phyloP scores from a whole-genome alignment of 768 basidiomycete genomes.

The Leccinum olivaceopallidum region DNA sequence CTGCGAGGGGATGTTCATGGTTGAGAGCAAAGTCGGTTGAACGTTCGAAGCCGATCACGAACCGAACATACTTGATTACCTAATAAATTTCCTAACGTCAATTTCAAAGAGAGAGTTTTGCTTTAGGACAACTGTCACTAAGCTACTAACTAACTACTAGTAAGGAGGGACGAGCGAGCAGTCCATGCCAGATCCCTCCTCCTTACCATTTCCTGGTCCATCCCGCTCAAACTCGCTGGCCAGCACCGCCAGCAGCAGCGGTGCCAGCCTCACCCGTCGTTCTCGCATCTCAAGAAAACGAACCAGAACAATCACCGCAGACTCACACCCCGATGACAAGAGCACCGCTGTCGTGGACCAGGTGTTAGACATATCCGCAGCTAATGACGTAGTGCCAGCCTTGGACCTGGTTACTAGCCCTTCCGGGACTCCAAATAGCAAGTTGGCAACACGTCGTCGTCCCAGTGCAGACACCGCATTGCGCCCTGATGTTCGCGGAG shows the following conservation, averaged over 20 bases:
- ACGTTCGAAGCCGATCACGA: conserved; percentile 20
- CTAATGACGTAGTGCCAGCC: conserved; percentile 18
- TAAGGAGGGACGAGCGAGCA: conserved; percentile 26
- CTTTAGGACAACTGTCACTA: conserved; percentile 10
- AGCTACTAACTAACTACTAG: background rate
- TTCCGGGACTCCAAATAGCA: conserved; percentile 12
- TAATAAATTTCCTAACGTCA: conserved; percentile 28
- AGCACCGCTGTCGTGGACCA: conserved; percentile 14
- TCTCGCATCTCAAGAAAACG: conserved; percentile 49
- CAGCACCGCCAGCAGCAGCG: conserved; percentile 48
- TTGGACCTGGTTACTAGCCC: conserved; percentile 8
- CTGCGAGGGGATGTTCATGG: conserved; percentile 4
- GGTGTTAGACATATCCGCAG: conserved; percentile 32
- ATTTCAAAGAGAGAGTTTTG: conserved; percentile 21
- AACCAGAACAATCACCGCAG: conserved; percentile 49
- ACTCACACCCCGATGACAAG: conserved; percentile 25
- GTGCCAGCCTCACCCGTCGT: conserved; percentile 51
- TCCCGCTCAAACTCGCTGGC: conserved; percentile 36
- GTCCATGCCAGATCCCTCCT: conserved; percentile 35
- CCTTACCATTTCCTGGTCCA: conserved; percentile 28
- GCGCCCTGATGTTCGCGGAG: conserved; percentile 13
- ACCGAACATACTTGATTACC: conserved; percentile 20
- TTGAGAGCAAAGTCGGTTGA: background rate
- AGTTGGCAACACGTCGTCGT: conserved; percentile 16
- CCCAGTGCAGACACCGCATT: conserved; percentile 12